A percentile compares a stretch with the other conserved stretches of the same genome.
Evolutionary conservation across 495 filamentous ascomycete species (phyloP).

Genomic region (Neurospora sp.): DNA sequence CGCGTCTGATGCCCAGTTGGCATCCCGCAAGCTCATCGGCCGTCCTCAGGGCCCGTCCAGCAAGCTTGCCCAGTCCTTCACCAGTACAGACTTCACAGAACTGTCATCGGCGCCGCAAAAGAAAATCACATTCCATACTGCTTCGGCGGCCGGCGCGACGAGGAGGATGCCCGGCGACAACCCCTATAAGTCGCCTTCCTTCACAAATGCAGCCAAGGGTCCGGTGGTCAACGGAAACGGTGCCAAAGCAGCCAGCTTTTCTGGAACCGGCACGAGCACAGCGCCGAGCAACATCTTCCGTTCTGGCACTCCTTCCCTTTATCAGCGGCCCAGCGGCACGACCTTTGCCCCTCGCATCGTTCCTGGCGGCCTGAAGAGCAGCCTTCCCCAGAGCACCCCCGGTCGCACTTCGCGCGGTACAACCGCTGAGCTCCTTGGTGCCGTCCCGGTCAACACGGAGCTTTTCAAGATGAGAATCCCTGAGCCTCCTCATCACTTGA

Average conservation of each 20-base stretch:
- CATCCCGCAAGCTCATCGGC: conserved; percentile 22
- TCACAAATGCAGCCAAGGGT: not conserved
- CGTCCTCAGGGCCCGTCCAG: conserved; percentile 26
- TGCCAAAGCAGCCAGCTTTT: conserved; percentile 16
- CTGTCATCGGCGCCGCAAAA: conserved; percentile 4
- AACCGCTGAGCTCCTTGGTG: conserved; percentile 16
- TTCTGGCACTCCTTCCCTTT: conserved; percentile 20
- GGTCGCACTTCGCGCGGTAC: conserved; percentile 18
- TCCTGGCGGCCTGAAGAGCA: conserved; percentile 17
- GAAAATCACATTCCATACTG: not conserved
- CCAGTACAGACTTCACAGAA: conserved; percentile 18
- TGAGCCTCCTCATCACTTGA: conserved; percentile 34
- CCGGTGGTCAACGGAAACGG: not conserved
- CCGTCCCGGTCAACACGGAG: conserved; percentile 26
- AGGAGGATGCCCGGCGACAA: conserved; percentile 26
- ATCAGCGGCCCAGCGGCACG: conserved; percentile 18
- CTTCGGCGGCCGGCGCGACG: conserved; percentile 1
- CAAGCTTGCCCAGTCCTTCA: conserved; percentile 23
- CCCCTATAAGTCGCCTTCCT: conserved; percentile 17
- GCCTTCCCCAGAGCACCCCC: conserved; percentile 27
- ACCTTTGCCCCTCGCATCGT: conserved; percentile 31
- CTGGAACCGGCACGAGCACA: conserved; percentile 12
- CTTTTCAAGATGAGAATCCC: conserved; percentile 40
- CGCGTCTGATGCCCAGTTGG: conserved; percentile 24
- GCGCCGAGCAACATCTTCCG: conserved; percentile 31